Percentiles rank a stretch among this genome's conserved stretches.
Evolutionary conservation across 176 grass and related monocot genomes (phyloP).

Genomic region (Dactylis glomerata): DNA sequence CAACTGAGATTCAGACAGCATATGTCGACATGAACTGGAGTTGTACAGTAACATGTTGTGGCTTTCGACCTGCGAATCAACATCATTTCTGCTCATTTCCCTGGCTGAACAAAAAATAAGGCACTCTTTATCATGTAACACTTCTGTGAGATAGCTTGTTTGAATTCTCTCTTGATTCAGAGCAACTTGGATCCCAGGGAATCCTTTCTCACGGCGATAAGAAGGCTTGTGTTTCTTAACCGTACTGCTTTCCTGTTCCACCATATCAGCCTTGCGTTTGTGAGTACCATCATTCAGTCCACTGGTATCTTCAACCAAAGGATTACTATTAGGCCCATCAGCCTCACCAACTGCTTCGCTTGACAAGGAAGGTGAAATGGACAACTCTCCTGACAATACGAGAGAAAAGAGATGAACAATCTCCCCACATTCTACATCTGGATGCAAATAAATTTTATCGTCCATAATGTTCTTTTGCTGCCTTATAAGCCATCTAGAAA

Average conservation of each 20-base stretch:
- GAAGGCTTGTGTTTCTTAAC: constrained; percentile 70
- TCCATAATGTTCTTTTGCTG: constrained; percentile 51
- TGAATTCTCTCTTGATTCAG: constrained; percentile 52
- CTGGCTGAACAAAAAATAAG: constrained; percentile 41
- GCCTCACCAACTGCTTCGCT: constrained; percentile 80
- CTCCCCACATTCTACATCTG: constrained; percentile 88
- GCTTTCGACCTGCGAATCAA: constrained; percentile 25
- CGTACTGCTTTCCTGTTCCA: constrained; percentile 41
- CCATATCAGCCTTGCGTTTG: constrained; percentile 54
- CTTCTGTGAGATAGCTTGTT: constrained; percentile 20
- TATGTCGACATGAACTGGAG: constrained; percentile 40
- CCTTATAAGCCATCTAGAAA: constrained; percentile 62
- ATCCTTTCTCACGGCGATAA: constrained; percentile 84
- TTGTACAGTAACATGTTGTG: background rate
- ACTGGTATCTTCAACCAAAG: constrained; percentile 20
- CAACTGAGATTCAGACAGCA: constrained; percentile 43
- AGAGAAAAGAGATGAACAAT: constrained; percentile 68
- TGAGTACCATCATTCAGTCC: constrained; percentile 15
- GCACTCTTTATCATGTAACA: constrained; percentile 35
- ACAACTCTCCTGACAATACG: constrained; percentile 53
- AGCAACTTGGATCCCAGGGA: constrained; percentile 75
- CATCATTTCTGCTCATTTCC: constrained; percentile 30
- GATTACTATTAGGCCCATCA: constrained; percentile 57
- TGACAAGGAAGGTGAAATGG: constrained; percentile 67
- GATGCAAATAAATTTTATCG: constrained; percentile 51